Evolutionary conservation across 1,284 basidiomycete species (phyloP), one percentile per base, ranked within the genome.

Genomic region (Puccinia novopanici): DNA sequence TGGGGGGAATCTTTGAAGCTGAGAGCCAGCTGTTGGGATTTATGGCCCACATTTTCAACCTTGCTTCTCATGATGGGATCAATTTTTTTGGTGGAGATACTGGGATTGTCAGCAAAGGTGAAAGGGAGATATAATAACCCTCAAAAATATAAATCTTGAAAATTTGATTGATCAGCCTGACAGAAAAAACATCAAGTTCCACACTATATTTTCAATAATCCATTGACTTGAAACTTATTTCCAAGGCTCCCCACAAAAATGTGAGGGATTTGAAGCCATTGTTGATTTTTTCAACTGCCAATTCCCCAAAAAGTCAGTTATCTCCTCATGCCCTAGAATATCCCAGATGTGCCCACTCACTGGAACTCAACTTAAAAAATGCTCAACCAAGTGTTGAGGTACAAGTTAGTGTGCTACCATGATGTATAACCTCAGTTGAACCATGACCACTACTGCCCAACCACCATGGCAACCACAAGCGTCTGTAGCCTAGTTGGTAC

Each of bases 11-110:
- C 30, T 61, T 61, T n/a, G 34, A 45, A 30, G 42, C 34, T n/a
- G 2, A n/a, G 5, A 40, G 9, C 19, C 63, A 67, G 10, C 63
- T 40, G 8, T 27, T 68, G 22, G 67, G 67, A 3, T 68, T 5
- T 68, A 68, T 68, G 67, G 67, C 67, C 27, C 40, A 68, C 24
- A 27, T 52, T 1, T 24, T 68, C 22, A 45, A 68, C n/a, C 67
- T 68, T n/a, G 67, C 67, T 2, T 40, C 67, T 22, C 37, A 52
- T 2, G 40, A 68, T 24, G 67, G 67, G 3, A 19, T 68, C 30
- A 45, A 68, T 8, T 4, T 61, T 8, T 68, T 68, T 68, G 40
- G 67, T 15, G 9, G 30, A 40, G 34, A 19, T 48, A 13, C 27
- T 10, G 27, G 27, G 8, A 37, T 17, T n/a, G n/a, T n/a, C n/a